Evolutionary conservation across 257 asterid genomes (phyloP).

Genomic region (Solanum gracilifrons): DNA sequence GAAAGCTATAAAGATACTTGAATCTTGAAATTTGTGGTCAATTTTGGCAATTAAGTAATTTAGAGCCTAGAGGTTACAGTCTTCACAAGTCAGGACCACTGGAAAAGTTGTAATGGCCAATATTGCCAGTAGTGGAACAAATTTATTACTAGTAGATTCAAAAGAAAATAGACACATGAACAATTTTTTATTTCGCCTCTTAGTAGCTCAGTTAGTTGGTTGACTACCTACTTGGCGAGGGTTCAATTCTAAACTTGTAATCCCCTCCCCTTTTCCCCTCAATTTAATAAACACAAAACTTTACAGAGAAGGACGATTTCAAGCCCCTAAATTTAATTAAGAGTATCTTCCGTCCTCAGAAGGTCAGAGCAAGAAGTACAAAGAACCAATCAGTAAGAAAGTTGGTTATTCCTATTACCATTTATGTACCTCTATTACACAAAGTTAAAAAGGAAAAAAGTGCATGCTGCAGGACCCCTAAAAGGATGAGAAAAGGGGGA

Average conservation of each 20-base stretch:
- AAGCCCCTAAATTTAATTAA: background rate
- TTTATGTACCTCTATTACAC: background rate
- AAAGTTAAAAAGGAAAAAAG: background rate
- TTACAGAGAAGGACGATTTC: background rate
- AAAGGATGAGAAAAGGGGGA: background rate
- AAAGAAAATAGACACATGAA: constrained; percentile 2
- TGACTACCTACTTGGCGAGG: background rate
- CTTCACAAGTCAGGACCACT: constrained; percentile 19
- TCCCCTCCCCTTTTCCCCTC: background rate
- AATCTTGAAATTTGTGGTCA: constrained; percentile 3
- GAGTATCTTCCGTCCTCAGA: background rate
- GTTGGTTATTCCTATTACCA: background rate
- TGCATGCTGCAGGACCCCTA: background rate
- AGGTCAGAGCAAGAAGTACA: background rate
- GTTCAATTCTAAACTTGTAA: background rate
- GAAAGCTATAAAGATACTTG: background rate
- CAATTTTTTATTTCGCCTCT: background rate
- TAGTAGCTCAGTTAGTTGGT: background rate
- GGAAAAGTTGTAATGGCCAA: constrained; percentile 14
- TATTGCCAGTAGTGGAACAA: constrained; percentile 15
- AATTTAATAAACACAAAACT: background rate
- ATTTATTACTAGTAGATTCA: constrained; percentile 4
- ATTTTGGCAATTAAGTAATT: constrained; percentile 11
- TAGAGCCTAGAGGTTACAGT: background rate
- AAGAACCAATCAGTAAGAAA: background rate